A percentile compares a stretch with the other conserved stretches of the same genome.
phyloP scores from a whole-genome alignment of 108 stramenopile genomes.

The Seminavis robusta region DNA sequence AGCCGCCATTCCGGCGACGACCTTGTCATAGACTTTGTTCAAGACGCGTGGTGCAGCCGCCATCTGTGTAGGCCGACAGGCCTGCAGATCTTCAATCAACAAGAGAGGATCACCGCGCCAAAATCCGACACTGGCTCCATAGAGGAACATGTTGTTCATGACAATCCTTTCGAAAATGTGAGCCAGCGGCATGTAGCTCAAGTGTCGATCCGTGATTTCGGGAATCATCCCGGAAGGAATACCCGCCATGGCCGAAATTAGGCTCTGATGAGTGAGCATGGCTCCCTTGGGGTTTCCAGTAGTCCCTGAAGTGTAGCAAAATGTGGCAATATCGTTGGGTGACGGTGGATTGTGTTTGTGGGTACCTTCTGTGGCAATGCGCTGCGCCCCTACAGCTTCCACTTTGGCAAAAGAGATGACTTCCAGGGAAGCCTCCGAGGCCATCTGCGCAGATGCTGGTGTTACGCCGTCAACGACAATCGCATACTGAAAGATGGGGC shows the following conservation, averaged over 20 bases:
- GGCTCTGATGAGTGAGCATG: conserved; percentile 84
- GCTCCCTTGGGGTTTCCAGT: conserved; percentile 83
- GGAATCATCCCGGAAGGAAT: conserved; percentile 13
- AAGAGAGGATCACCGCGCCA: conserved; percentile 77
- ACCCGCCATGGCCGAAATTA: conserved; percentile 66
- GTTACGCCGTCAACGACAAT: conserved; percentile 76
- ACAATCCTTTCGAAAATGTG: conserved; percentile 95
- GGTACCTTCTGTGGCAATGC: conserved; percentile 49
- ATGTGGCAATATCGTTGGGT: conserved; percentile 69
- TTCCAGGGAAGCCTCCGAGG: conserved; percentile 46
- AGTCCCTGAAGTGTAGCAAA: conserved; percentile 52
- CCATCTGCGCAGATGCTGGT: conserved; percentile 46
- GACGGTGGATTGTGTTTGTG: conserved; percentile 67
- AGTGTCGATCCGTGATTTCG: conserved; percentile 70
- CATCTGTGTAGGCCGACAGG: conserved; percentile 88
- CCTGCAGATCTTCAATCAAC: conserved; percentile 84
- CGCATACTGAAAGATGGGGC: conserved; percentile 41
- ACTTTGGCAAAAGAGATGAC: conserved; percentile 77
- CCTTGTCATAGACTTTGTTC: conserved; percentile 92
- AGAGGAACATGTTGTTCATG: conserved; percentile 44
- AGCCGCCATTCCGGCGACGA: conserved; percentile 77
- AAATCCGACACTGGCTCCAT: conserved; percentile 85
- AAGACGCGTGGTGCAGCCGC: conserved; percentile 91
- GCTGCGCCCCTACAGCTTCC: conserved; percentile 71
- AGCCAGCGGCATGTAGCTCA: conserved; percentile 93